A percentile compares a stretch with the other conserved stretches of the same genome.
phyloP scores from a whole-genome alignment of 2,329 filamentous ascomycete species.

The Amauroascus verrucosus region DNA sequence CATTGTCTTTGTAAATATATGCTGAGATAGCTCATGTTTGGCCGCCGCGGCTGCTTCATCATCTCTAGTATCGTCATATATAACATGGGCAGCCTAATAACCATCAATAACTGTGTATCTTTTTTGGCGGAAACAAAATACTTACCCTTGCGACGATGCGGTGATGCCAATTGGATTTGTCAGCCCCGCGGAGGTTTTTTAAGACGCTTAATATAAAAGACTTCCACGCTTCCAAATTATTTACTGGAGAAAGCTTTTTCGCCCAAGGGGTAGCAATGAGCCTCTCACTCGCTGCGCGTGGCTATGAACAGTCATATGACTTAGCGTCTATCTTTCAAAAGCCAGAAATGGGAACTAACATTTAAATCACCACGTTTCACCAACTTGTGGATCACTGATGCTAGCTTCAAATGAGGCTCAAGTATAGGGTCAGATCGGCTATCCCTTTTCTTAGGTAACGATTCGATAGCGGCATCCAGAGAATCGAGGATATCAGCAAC shows the following conservation, averaged over 20 bases:
- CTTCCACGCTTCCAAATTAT: slow-evolving; percentile 46
- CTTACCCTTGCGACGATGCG: slow-evolving; percentile 69
- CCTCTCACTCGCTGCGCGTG: slow-evolving; percentile 40
- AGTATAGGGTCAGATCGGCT: slow-evolving; percentile 62
- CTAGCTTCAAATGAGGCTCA: slow-evolving; percentile 86
- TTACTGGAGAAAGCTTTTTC: slow-evolving; percentile 40
- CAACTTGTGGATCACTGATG: slow-evolving; percentile 72
- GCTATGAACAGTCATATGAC: slow-evolving; percentile 31
- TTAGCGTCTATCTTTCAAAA: slow-evolving; percentile 20
- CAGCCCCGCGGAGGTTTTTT: slow-evolving; percentile 53
- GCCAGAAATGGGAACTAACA: slow-evolving; percentile 21
- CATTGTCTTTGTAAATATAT: slow-evolving; percentile 92
- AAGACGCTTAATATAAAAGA: slow-evolving; percentile 52
- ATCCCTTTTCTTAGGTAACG: slow-evolving; percentile 51
- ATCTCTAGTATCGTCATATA: slow-evolving; percentile 48
- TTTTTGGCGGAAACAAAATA: slow-evolving; percentile 16
- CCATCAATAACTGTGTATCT: neutral
- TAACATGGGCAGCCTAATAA: slow-evolving; percentile 46
- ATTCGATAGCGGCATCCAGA: slow-evolving; percentile 50
- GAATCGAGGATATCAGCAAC: slow-evolving; percentile 46
- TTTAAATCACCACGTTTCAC: slow-evolving; percentile 45
- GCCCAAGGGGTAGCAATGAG: slow-evolving; percentile 47
- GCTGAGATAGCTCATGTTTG: slow-evolving; percentile 67
- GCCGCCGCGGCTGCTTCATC: slow-evolving; percentile 49
- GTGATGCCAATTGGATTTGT: slow-evolving; percentile 94